These are phyloP conservation scores for Ganoderma lucidum DNA, from an alignment of 1,284 basidiomycete species.

Conservation along the genomic window DNA sequence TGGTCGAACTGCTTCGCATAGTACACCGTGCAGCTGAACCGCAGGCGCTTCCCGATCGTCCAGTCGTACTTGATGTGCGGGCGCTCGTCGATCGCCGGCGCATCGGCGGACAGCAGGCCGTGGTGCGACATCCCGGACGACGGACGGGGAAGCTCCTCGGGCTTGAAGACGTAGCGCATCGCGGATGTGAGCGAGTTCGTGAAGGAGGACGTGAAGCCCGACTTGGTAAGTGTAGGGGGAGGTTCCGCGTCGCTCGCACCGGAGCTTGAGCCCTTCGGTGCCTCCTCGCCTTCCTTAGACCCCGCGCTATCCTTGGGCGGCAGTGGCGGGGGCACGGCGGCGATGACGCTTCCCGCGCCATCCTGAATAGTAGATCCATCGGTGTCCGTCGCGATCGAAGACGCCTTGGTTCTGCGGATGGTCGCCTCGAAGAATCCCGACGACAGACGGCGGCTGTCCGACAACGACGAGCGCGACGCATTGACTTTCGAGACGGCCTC, in stretches of 20 bases:
- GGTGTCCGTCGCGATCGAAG: slow-evolving; percentile 51
- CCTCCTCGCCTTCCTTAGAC: slow-evolving; percentile 13
- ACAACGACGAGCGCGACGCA: slow-evolving; percentile 31
- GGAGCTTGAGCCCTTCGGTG: neutral
- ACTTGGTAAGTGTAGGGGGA: slow-evolving; percentile 22
- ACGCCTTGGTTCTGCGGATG: slow-evolving; percentile 47
- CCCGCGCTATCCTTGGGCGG: slow-evolving; percentile 40
- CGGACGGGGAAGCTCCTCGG: slow-evolving; percentile 43
- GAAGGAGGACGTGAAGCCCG: slow-evolving; percentile 54
- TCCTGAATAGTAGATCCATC: slow-evolving; percentile 45
- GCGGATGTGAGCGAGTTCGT: slow-evolving; percentile 62
- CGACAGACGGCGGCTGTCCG: slow-evolving; percentile 34
- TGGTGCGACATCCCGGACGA: slow-evolving; percentile 28
- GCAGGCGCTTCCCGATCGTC: slow-evolving; percentile 74
- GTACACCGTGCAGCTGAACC: slow-evolving; percentile 81
- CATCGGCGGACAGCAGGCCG: slow-evolving; percentile 44
- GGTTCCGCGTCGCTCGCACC: slow-evolving; percentile 11
- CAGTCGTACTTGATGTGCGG: slow-evolving; percentile 85
- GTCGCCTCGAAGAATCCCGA: slow-evolving; percentile 48
- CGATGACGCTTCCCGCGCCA: slow-evolving; percentile 18
- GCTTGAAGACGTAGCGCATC: slow-evolving; percentile 62
- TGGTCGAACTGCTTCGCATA: slow-evolving; percentile 81
- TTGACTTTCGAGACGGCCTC: slow-evolving; percentile 44
- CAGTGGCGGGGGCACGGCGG: slow-evolving; percentile 33
- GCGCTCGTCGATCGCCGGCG: slow-evolving; percentile 62